Evolutionary conservation across 768 basidiomycete species (phyloP).

Genomic region (Hortiboletus campestris): DNA sequence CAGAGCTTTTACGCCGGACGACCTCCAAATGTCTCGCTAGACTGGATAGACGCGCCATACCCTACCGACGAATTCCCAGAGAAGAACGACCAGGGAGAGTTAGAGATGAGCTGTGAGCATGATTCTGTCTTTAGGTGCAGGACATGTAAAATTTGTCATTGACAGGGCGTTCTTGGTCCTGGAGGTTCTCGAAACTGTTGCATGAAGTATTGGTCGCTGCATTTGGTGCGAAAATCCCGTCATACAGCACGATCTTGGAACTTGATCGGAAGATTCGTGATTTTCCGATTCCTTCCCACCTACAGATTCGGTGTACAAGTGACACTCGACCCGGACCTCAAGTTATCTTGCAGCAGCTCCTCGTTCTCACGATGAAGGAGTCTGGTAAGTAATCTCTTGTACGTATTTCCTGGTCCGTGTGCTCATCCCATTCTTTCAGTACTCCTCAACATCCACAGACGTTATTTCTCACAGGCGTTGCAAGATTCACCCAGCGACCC

Average conservation of each 20-base stretch:
- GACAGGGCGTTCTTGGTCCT: conserved; percentile 57
- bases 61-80: conserved; percentile 45
- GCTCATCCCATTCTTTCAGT: conserved; percentile 34
- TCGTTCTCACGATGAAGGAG: conserved; percentile 49
- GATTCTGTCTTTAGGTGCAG: neutral
- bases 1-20: conserved; percentile 65
- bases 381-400: conserved; percentile 35
- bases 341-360: conserved; percentile 41
- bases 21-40: conserved; percentile 51
- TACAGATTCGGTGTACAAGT: conserved; percentile 38
- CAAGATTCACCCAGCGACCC: conserved; percentile 57
- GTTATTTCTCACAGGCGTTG: conserved; percentile 66
- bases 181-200: conserved; percentile 52
- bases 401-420: neutral
- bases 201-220: conserved; percentile 50
- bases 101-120: conserved; percentile 43
- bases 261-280: conserved; percentile 63
- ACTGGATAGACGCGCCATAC: conserved; percentile 56
- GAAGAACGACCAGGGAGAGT: conserved; percentile 33
- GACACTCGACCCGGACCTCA: conserved; percentile 17
- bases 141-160: neutral
- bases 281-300: conserved; percentile 47
- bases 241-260: conserved; percentile 52
- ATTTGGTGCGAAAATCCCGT: conserved; percentile 51
- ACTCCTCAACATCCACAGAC: conserved; percentile 62